phyloP scores from a whole-genome alignment of 306 rosid species.

The Quillaja saponaria region DNA sequence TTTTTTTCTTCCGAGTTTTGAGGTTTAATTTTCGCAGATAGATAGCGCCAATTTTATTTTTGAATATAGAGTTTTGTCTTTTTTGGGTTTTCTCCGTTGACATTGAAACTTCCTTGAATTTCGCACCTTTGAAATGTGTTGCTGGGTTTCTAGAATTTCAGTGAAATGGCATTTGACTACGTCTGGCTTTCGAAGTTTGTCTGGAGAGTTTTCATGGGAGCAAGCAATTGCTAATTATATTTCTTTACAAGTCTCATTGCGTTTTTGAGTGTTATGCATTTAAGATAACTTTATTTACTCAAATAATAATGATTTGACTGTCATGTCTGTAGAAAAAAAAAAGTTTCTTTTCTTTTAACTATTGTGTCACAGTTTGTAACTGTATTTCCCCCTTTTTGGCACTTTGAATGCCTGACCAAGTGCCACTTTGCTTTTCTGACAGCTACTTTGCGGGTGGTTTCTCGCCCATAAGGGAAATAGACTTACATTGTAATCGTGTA shows the following conservation, averaged over 20 bases:
- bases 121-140: constrained; percentile 47
- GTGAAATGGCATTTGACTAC: constrained; percentile 45
- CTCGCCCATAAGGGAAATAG: constrained; percentile 35
- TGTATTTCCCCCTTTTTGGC: constrained; percentile 43
- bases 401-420: constrained; percentile 46
- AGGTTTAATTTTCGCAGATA: constrained; percentile 30
- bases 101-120: constrained; percentile 51
- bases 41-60: constrained; percentile 18
- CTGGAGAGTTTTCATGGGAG: constrained; percentile 8
- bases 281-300: constrained; percentile 27
- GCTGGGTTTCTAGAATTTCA: constrained; percentile 35
- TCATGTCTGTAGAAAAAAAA: constrained; percentile 42
- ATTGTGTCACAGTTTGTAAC: constrained; percentile 38
- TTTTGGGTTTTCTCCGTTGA: constrained; percentile 37
- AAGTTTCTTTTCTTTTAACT: constrained; percentile 49
- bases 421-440: constrained; percentile 43
- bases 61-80: background rate
- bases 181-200: constrained; percentile 24
- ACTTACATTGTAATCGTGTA: no score
- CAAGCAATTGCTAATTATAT: background rate
- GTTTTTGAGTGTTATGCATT: constrained; percentile 28
- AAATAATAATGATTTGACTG: constrained; percentile 47
- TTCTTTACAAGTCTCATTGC: background rate
- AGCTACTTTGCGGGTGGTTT: constrained; percentile 38
- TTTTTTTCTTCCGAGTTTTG: no score